Evolutionary conservation across 1,284 basidiomycete genomes (phyloP), one percentile per base, ranked within the genome.

Genomic region (Sanghuangporus baumii): DNA sequence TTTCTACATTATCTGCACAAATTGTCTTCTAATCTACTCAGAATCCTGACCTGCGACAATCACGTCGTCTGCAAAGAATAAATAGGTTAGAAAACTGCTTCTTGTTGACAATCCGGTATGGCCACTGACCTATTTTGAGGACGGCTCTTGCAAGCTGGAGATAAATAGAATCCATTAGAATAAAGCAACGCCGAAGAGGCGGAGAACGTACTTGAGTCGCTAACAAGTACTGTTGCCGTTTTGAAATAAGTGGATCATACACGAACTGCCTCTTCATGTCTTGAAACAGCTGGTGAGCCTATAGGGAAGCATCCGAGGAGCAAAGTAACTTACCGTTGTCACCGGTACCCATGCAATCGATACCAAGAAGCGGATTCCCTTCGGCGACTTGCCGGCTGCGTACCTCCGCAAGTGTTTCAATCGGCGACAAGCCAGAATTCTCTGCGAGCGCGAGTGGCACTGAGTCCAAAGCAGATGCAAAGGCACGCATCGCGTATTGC

Each of bases 401-500:
- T 66, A 99, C 91, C 67, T 96, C 91, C 0, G 96, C 88, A 20
- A 99, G 82, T 2, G 94, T 98, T 77, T 98, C 94, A 69, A 99
- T 99, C 9, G 96, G 97, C 34, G 93, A 90, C 60, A 98, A 78
- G 59, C 96, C 96, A 67, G 94, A 96, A 81, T 99, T 99, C 76
- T 99, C 97, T 4, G 97, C 96, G 9, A 99, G 81, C 1, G 97
- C 96, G 16, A 98, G 85, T 7, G 97, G 97, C 59, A 98, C 80
- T 9, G 95, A 84, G 71, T 99, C 96, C 7, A 99, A 79, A 9
- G 96, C 96, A 36, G 92, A 91, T 1, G 96, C 86, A 73, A 98
- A 99, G 16, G 96, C 96, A 51, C 96, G 91, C 96, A 99, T 98
- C 1, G 96, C 96, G 73, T 99, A 99, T 80, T 99, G 96, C 77